phyloP scores from a whole-genome alignment of 2,329 filamentous ascomycete genomes.

The Blastomyces parvus region DNA sequence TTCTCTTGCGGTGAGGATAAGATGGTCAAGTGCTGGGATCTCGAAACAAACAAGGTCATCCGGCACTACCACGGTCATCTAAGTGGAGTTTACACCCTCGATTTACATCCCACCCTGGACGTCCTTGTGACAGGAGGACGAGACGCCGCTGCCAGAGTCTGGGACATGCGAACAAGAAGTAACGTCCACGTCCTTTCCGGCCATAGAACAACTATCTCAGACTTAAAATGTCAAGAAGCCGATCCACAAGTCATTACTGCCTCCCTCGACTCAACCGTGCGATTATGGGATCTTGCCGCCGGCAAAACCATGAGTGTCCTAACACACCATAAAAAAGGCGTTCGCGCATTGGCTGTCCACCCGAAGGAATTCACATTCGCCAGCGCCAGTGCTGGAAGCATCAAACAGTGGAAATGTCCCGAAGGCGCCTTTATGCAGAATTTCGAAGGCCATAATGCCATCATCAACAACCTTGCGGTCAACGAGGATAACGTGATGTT shows the following conservation, averaged over 20 bases:
- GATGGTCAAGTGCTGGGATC: slow-evolving; percentile 99
- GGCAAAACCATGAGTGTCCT: slow-evolving; percentile 93
- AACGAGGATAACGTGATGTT: slow-evolving; percentile 95
- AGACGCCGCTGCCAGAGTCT: slow-evolving; percentile 88
- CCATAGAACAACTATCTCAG: slow-evolving; percentile 82
- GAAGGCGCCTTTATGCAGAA: slow-evolving; percentile 99
- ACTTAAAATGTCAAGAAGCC: slow-evolving; percentile 86
- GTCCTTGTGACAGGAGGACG: slow-evolving; percentile 89
- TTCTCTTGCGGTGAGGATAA: slow-evolving; percentile 99
- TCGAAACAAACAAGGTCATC: slow-evolving; percentile 99
- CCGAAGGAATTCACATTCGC: slow-evolving; percentile 95
- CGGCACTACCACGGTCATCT: slow-evolving; percentile 95
- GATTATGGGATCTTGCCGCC: slow-evolving; percentile 90
- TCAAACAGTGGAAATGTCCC: slow-evolving; percentile 99
- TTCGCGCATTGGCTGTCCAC: slow-evolving; percentile 73
- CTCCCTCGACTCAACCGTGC: slow-evolving; percentile 85
- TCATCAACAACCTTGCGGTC: slow-evolving; percentile 87
- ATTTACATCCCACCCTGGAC: slow-evolving; percentile 88
- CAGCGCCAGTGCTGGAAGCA: slow-evolving; percentile 78
- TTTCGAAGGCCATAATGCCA: slow-evolving; percentile 90
- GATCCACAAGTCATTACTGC: slow-evolving; percentile 91
- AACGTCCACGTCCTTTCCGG: slow-evolving; percentile 91
- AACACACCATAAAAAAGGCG: slow-evolving; percentile 97
- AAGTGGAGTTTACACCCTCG: slow-evolving; percentile 86
- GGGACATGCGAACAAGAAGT: slow-evolving; percentile 95